These are phyloP conservation scores for Taphrina sp. DNA, from an alignment of 1,139 yeast genomes.

Conservation along the genomic window DNA sequence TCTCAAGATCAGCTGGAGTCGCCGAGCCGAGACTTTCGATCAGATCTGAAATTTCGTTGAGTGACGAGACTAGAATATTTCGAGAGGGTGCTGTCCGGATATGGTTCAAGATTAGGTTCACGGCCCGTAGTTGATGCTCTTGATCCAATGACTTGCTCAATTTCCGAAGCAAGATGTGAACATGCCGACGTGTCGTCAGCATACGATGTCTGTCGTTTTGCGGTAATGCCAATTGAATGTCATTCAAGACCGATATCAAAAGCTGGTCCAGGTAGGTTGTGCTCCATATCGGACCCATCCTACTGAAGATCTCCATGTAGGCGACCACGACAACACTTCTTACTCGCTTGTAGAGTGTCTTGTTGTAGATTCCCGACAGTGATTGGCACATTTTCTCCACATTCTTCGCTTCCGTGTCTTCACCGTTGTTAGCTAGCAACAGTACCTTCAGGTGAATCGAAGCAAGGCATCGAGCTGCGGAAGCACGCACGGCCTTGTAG, in stretches of 20 bases:
- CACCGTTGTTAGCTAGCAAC: slow-evolving; percentile 36
- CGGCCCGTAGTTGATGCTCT: slow-evolving; percentile 42
- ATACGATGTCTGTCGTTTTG: slow-evolving; percentile 38
- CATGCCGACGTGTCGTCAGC: slow-evolving; percentile 41
- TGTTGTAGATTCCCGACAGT: slow-evolving; percentile 8
- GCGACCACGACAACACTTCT: slow-evolving; percentile 40
- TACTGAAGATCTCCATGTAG: slow-evolving; percentile 40
- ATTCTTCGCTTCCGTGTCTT: slow-evolving; percentile 9
- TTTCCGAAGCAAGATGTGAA: slow-evolving; percentile 41
- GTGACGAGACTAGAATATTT: slow-evolving; percentile 41
- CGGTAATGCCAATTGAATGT: slow-evolving; percentile 38
- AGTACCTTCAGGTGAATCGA: slow-evolving; percentile 39
- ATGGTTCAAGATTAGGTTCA: slow-evolving; percentile 41
- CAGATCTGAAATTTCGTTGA: slow-evolving; percentile 40
- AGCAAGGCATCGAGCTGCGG: slow-evolving; percentile 41
- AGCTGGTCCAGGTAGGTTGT: slow-evolving; percentile 41
- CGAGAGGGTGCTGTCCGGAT: slow-evolving; percentile 41
- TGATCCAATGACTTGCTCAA: slow-evolving; percentile 44
- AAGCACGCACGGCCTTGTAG: slow-evolving; percentile 40
- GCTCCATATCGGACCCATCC: slow-evolving; percentile 39
- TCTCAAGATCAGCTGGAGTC: slow-evolving; percentile 37
- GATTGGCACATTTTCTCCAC: slow-evolving; percentile 3
- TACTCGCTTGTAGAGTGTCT: not conserved
- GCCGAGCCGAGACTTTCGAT: slow-evolving; percentile 44
- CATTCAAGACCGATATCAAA: slow-evolving; percentile 39